Conservation (phyloP, 2,329 filamentous ascomycete genomes). For the Metarhizium brunneum region DNA sequence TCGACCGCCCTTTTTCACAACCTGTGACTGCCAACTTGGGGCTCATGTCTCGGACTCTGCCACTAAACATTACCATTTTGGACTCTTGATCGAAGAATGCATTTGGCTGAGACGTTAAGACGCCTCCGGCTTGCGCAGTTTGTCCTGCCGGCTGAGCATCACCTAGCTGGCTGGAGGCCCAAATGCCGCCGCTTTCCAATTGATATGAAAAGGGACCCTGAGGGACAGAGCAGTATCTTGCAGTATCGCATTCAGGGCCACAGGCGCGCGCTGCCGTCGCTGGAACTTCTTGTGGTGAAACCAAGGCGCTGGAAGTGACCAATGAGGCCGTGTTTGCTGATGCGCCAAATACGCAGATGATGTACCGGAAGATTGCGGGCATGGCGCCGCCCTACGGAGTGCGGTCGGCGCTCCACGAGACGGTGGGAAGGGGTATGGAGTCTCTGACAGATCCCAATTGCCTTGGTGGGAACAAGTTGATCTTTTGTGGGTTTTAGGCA, state of each 20-base stretch:
- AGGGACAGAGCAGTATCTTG: neutral
- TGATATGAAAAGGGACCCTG: neutral
- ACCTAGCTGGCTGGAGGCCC: neutral
- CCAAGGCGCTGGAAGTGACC: neutral
- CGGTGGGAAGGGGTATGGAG: no score
- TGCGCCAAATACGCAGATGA: neutral
- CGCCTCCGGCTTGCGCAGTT: neutral
- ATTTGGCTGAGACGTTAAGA: neutral
- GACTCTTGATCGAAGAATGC: neutral
- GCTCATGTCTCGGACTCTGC: neutral
- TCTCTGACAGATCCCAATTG: no score
- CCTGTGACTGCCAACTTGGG: neutral
- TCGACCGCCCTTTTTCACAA: neutral
- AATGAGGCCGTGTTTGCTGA: neutral
- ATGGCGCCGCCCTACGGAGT: neutral
- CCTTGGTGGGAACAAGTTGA: no score
- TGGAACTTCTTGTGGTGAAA: neutral
- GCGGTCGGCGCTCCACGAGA: no score
- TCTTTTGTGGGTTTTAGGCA: no score
- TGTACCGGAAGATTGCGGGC: neutral
- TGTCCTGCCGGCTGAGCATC: neutral
- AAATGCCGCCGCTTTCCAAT: neutral
- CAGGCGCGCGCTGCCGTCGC: neutral
- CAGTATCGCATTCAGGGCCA: neutral
- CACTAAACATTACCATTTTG: neutral